Evolutionary conservation across 257 asterid species (phyloP).

Genomic region (Anisodus acutangulus): DNA sequence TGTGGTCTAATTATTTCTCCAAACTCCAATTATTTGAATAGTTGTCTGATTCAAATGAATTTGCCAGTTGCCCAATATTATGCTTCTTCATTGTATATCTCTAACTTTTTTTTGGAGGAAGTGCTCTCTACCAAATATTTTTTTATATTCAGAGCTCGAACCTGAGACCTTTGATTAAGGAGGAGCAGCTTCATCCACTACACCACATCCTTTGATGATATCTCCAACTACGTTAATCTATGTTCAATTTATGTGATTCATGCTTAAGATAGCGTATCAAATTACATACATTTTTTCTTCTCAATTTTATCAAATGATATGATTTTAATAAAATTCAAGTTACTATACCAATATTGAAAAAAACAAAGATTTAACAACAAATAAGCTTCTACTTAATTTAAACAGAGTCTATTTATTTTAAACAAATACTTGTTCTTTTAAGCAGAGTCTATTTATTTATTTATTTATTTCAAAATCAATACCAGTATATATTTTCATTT

Average conservation of each 20-base stretch:
- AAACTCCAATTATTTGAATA: background rate
- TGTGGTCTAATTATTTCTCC: background rate
- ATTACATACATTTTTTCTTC: background rate
- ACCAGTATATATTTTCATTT: background rate
- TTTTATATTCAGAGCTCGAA: too few species aligned
- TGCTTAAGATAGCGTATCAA: too few species aligned
- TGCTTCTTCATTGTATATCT: background rate
- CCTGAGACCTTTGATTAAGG: too few species aligned
- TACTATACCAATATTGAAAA: too few species aligned
- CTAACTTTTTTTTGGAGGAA: background rate
- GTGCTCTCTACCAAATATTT: too few species aligned
- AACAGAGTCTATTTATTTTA: too few species aligned
- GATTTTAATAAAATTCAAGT: background rate
- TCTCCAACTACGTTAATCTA: background rate
- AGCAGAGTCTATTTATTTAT: too few species aligned
- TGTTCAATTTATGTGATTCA: background rate
- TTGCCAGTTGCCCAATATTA: background rate
- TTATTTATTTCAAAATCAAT: background rate
- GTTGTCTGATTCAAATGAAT: too few species aligned
- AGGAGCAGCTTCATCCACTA: too few species aligned
- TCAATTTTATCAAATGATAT: background rate
- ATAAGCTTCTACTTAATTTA: too few species aligned
- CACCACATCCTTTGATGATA: too few species aligned
- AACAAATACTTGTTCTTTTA: too few species aligned
- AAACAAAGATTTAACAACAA: background rate